Conservation (phyloP, 805 yeast species). For the Clavispora phyllophila region DNA sequence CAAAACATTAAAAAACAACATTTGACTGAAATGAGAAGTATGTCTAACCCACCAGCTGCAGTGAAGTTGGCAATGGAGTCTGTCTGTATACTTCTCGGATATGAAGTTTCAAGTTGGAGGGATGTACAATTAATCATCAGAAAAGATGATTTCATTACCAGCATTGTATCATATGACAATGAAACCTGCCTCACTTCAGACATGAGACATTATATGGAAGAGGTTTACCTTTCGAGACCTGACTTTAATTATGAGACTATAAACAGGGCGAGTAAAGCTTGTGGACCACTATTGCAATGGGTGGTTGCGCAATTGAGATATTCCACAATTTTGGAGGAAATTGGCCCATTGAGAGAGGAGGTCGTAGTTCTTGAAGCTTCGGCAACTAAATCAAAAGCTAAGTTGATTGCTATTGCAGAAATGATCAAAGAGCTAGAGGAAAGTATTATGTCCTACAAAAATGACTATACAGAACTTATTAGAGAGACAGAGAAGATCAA, state of each 20-base stretch:
- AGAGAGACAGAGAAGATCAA: slow-evolving; percentile 75
- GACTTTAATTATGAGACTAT: slow-evolving; percentile 70
- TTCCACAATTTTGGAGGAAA: slow-evolving; percentile 59
- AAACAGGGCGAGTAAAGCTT: slow-evolving; percentile 87
- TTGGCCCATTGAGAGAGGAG: slow-evolving; percentile 71
- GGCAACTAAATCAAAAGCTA: slow-evolving; percentile 58
- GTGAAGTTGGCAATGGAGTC: slow-evolving; percentile 84
- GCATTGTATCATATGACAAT: slow-evolving; percentile 70
- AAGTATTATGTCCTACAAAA: slow-evolving; percentile 64
- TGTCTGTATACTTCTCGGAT: slow-evolving; percentile 79
- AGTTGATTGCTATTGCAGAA: slow-evolving; percentile 68
- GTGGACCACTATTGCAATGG: slow-evolving; percentile 91
- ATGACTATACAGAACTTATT: slow-evolving; percentile 65
- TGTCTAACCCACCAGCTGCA: slow-evolving; percentile 86
- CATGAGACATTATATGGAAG: slow-evolving; percentile 53
- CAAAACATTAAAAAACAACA: slow-evolving; percentile 90
- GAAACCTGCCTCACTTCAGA: slow-evolving; percentile 51
- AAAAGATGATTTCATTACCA: slow-evolving; percentile 80
- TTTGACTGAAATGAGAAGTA: slow-evolving; percentile 79
- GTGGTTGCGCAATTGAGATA: slow-evolving; percentile 84
- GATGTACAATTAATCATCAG: slow-evolving; percentile 79
- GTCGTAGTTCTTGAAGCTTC: slow-evolving; percentile 55
- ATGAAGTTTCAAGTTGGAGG: slow-evolving; percentile 63
- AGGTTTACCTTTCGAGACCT: slow-evolving; percentile 53
- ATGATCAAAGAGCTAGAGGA: slow-evolving; percentile 73